Base-by-base conservation (phyloP, 2,329 filamentous ascomycete genomes). In the Dactylellina cionopaga region DNA sequence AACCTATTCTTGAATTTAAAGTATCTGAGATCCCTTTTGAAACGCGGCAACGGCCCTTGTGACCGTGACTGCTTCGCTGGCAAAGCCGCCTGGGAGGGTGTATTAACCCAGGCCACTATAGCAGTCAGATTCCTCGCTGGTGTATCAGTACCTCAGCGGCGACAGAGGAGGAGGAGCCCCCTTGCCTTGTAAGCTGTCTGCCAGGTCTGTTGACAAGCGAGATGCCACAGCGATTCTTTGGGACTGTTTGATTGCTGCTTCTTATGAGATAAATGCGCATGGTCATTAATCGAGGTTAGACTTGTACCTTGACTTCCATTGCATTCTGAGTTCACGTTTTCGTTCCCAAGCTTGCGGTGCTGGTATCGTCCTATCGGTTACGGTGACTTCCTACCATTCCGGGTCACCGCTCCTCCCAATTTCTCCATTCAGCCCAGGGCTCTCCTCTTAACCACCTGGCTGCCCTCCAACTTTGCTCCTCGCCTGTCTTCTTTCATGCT, bases 1-100 rank as follows among this genome's bases (percentile, higher is more conserved):
- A 72, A 64, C 68, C 68, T 72, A 72, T 72, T 72, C 52, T 72
- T 72, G 68, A 72, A 72, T 72, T 72, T 72, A 72, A 64, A 43
- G 68, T 72, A 72, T 72, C 54, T n/a, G n/a, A 59, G 59, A 72
- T 72, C 68, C 39, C 68, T 72, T 72, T 55, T 65, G 47, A 65
- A 72, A 72, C 68, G 59, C 68, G 68, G 68, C 68, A 72, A 59
- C 68, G 68, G 68, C 68, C 68, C 68, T 72, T 72, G 68, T 72
- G 68, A 72, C 59, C 68, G 68, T 65, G 59, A 72, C 59, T 72
- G 68, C 68, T 72, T 72, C 68, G 68, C 68, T 72, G 68, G 68
- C 68, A 72, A 72, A 65, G 59, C 52, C 59, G 59, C 59, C 46
- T 35, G 58, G 66, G 59, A 52, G 68, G 52, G 58, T 58, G 49